Evolutionary conservation across 768 basidiomycete species (phyloP).

Genomic region (Leucocoprinus sp.): DNA sequence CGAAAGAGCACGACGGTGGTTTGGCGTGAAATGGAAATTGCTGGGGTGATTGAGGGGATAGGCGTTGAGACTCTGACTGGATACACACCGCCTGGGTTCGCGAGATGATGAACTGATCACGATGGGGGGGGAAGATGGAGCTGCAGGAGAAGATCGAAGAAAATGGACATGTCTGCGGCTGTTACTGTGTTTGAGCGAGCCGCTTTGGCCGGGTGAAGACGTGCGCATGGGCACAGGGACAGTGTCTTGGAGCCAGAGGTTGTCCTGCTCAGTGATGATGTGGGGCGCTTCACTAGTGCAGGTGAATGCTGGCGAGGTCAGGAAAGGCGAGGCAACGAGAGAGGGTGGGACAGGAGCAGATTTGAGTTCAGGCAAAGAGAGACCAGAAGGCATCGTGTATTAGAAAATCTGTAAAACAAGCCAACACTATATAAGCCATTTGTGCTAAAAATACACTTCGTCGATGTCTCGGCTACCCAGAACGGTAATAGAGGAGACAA

Average conservation of each 20-base stretch:
- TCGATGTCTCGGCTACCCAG: constrained; percentile 24
- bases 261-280: constrained; percentile 41
- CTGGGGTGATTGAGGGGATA: not conserved
- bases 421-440: constrained; percentile 6
- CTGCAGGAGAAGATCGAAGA: constrained; percentile 1
- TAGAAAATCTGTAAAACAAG: constrained; percentile 1
- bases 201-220: constrained; percentile 11
- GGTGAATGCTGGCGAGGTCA: constrained; percentile 44
- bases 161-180: not conserved
- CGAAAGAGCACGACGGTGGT: not conserved
- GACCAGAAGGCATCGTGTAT: constrained; percentile 17
- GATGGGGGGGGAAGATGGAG: constrained; percentile 9
- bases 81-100: not conserved
- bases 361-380: constrained; percentile 22
- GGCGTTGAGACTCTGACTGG: not conserved
- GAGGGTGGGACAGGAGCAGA: constrained; percentile 51
- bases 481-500: constrained; percentile 58
- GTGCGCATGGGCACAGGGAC: constrained; percentile 33
- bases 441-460: constrained; percentile 12
- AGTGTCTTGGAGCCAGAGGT: constrained; percentile 60
- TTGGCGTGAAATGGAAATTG: not conserved
- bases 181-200: constrained; percentile 8
- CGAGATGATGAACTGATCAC: not conserved
- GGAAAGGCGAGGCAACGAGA: constrained; percentile 45
- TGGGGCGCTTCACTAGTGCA: constrained; percentile 24